A percentile compares a stretch with the other conserved stretches of the same genome.
These are phyloP conservation scores for Solanum gracilifrons DNA, from an alignment of 257 asterid species.

Conservation along the genomic window DNA sequence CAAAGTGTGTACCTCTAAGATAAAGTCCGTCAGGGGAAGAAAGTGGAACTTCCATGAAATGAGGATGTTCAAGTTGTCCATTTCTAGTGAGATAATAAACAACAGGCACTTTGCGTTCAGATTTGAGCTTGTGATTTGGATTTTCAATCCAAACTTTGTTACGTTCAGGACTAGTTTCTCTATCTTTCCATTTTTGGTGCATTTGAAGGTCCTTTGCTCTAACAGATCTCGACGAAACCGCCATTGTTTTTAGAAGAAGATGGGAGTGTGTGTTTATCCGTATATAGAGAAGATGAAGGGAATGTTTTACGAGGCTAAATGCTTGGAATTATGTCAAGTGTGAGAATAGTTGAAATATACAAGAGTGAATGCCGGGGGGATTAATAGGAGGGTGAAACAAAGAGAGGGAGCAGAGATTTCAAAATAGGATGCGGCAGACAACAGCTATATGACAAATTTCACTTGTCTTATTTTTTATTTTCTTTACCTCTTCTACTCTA, in stretches of 20 bases:
- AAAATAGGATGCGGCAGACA: slow-evolving; percentile 7
- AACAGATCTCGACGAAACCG: neutral
- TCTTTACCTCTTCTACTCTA: neutral
- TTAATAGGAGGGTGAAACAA: neutral
- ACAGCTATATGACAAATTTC: neutral
- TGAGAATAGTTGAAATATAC: neutral
- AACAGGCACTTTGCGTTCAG: slow-evolving; percentile 39
- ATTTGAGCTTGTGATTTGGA: slow-evolving; percentile 5
- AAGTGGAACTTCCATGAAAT: slow-evolving; percentile 84
- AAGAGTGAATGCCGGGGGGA: neutral
- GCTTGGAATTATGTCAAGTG: neutral
- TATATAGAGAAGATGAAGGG: neutral
- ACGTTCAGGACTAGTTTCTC: slow-evolving; percentile 49
- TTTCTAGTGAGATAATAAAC: slow-evolving; percentile 64
- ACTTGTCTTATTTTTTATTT: neutral
- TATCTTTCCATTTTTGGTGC: neutral
- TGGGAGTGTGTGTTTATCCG: neutral
- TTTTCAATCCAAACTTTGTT: slow-evolving; percentile 53
- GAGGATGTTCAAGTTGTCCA: slow-evolving; percentile 90
- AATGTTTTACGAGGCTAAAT: neutral
- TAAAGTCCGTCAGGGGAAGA: slow-evolving; percentile 57
- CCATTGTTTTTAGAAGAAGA: neutral
- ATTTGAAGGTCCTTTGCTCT: neutral
- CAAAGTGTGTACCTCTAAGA: slow-evolving; percentile 35
- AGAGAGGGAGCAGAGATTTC: slow-evolving; percentile 2